phyloP scores from a whole-genome alignment of 2,329 filamentous ascomycete species.

The Pyricularia pennisetigena region DNA sequence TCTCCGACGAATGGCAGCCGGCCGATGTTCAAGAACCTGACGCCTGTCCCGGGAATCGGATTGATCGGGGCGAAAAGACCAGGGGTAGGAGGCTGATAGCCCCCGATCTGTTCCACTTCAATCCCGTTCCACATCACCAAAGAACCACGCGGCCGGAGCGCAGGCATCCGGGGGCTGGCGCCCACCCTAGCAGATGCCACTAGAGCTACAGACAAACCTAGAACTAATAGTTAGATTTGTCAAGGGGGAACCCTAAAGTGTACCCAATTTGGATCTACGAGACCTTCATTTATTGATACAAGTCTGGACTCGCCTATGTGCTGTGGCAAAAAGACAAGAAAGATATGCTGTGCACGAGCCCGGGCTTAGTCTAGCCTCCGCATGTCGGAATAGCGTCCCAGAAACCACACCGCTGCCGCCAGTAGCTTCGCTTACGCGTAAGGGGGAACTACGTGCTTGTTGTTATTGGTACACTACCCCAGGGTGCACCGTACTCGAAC shows the following conservation, averaged over 20 bases:
- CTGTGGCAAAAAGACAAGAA: not conserved
- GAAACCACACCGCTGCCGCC: not conserved
- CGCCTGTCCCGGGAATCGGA: not conserved
- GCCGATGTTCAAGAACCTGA: not conserved
- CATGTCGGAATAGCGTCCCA: not conserved
- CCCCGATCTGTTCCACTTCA: not conserved
- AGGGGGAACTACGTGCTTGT: not conserved
- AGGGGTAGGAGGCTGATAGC: not conserved
- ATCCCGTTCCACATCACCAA: not conserved
- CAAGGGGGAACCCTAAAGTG: not conserved
- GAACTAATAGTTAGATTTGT: not conserved
- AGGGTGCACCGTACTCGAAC: not conserved
- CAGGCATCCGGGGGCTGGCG: not conserved
- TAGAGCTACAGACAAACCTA: not conserved
- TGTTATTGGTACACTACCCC: too few species aligned
- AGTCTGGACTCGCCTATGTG: not conserved
- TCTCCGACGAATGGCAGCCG: not conserved
- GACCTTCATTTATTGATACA: not conserved
- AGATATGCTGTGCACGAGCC: not conserved
- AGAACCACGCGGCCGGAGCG: not conserved
- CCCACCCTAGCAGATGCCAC: not conserved
- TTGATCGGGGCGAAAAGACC: not conserved
- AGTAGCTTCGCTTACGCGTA: not conserved
- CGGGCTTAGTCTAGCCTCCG: not conserved
- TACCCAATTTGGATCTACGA: not conserved